Conservation (phyloP, 2,329 filamentous ascomycete genomes). For the Ophiostoma montium region DNA sequence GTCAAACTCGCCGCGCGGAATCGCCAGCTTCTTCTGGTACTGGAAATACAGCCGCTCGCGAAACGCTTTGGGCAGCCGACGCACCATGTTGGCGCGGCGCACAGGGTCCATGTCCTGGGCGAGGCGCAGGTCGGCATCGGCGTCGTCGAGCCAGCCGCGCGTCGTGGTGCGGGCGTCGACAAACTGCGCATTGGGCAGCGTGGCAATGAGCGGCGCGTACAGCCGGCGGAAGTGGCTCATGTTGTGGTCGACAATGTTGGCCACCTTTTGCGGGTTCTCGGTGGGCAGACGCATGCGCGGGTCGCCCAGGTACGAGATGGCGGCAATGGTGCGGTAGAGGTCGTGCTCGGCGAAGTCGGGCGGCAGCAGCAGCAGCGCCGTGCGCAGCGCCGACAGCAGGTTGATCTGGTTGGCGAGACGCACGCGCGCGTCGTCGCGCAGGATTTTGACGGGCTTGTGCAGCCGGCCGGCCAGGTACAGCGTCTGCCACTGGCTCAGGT, state of each 20-base stretch:
- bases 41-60: constrained; percentile 84
- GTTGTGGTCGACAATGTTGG: constrained; percentile 88
- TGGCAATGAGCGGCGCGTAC: constrained; percentile 79
- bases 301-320: constrained; percentile 88
- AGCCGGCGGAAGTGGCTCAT: constrained; percentile 81
- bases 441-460: constrained; percentile 95
- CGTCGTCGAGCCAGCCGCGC: constrained; percentile 49
- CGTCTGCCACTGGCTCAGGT: constrained; percentile 84
- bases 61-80: constrained; percentile 75
- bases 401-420: constrained; percentile 94
- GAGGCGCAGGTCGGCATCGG: constrained; percentile 52
- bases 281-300: constrained; percentile 86
- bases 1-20: constrained; percentile 71
- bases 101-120: constrained; percentile 86
- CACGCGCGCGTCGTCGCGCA: constrained; percentile 83
- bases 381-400: constrained; percentile 78
- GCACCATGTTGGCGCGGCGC: constrained; percentile 90
- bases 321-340: constrained; percentile 80
- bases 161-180: constrained; percentile 45
- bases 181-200: constrained; percentile 77
- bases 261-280: constrained; percentile 83
- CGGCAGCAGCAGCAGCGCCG: constrained; percentile 75
- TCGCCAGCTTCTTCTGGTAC: constrained; percentile 80
- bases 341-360: constrained; percentile 73
- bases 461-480: constrained; percentile 91